These are phyloP conservation scores for Lasiosphaeris hirsuta DNA, from an alignment of 495 filamentous ascomycete genomes.

Conservation along the genomic window DNA sequence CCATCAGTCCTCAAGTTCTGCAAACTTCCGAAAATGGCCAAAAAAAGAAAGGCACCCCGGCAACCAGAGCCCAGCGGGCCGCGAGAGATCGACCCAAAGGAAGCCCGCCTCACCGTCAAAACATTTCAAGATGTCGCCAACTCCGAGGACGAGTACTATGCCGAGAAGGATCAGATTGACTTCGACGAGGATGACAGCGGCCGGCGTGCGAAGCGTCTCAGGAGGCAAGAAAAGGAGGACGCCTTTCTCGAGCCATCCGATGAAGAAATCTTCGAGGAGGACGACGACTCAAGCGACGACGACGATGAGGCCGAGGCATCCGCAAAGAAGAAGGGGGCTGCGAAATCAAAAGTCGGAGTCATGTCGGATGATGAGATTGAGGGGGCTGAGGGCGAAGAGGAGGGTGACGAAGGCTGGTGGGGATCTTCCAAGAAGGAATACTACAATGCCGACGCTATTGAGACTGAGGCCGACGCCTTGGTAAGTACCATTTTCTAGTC, in stretches of 20 bases:
- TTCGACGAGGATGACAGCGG: slow-evolving; percentile 79
- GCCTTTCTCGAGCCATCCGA: slow-evolving; percentile 67
- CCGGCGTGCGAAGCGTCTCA: slow-evolving; percentile 70
- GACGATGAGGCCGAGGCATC: slow-evolving; percentile 13
- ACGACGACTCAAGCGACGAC: slow-evolving; percentile 47
- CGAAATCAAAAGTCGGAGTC: slow-evolving; percentile 5
- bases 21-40: slow-evolving; percentile 56
- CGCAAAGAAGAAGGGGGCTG: slow-evolving; percentile 23
- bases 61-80: slow-evolving; percentile 39
- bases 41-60: slow-evolving; percentile 72
- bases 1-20: not conserved
- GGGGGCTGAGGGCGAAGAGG: slow-evolving; percentile 56
- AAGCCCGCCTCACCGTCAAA: slow-evolving; percentile 57
- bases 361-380: slow-evolving; percentile 42
- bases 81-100: slow-evolving; percentile 49
- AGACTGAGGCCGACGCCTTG: slow-evolving; percentile 86
- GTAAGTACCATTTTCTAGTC: slow-evolving; percentile 13
- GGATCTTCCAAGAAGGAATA: slow-evolving; percentile 85
- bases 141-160: slow-evolving; percentile 87
- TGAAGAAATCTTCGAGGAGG: slow-evolving; percentile 69
- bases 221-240: slow-evolving; percentile 60
- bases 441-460: slow-evolving; percentile 85
- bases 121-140: slow-evolving; percentile 85
- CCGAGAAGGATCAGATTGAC: slow-evolving; percentile 77
- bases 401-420: slow-evolving; percentile 77